Base-by-base conservation (phyloP, 805 yeast genomes). In the Starmerella floricola region DNA sequence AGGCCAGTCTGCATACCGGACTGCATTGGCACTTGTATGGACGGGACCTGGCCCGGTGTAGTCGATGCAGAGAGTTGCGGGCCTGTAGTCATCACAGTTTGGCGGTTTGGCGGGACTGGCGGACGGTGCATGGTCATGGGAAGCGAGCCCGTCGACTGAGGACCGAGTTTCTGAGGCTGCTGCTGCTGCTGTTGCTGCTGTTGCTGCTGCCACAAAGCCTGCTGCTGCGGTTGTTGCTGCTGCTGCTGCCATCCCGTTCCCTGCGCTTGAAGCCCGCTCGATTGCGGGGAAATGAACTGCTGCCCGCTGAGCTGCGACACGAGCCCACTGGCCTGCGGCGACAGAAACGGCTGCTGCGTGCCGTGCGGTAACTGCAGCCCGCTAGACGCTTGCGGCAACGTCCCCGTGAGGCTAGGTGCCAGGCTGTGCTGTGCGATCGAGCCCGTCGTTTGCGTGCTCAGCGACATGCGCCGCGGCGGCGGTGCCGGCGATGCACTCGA, bases 111-210 rank as follows among this genome's bases (percentile, higher is more conserved):
- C 18, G 45, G 41, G 8, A 40, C 37, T 8, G 34, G 41, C 18
- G 45, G 41, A 5, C 21, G 6, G 28, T 45, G 45, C 37, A 44
- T 19, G 32, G 38, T 16, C 17, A 38, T n/a, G 2, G 51, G 49
- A 20, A 46, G 32, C 20, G 43, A 23, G 13, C 50, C 51, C 12
- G 50, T 45, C 21, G 43, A 30, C 30, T 42, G 50, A 15, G 46
- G 38, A 1, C 38, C 34, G 16, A 42, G 31, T 23, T 31, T 39
- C 15, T 28, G 36, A 26, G 20, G 36, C 5, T 31, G 31, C 15
- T 33, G 36, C 11, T 15, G 34, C 34, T 17, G 20, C 11, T 17
- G 16, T n/a, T n/a, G n/a, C n/a, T n/a, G n/a, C n/a, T 23, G 26
- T 10, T 23, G 26, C 26, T 23, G 26, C 26, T 23, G 26, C 26